Conservation (phyloP, 1,284 basidiomycete genomes). For the Gomphus bonarii region DNA sequence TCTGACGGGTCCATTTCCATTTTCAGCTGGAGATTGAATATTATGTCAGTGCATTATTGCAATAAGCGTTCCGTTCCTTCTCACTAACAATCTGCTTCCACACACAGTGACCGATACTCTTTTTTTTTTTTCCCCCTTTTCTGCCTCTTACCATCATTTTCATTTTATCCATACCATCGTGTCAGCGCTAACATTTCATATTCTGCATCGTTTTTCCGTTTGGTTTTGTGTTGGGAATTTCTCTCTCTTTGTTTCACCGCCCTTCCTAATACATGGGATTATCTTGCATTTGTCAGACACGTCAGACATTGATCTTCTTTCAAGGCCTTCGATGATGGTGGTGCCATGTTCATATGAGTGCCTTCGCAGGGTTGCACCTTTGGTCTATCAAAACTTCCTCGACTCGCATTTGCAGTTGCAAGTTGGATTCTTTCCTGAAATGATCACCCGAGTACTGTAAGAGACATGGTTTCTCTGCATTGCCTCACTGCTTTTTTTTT, state of each 20-base stretch:
- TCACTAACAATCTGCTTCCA: not conserved
- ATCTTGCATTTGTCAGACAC: not conserved
- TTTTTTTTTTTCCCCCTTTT: not conserved
- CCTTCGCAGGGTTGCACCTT: no score
- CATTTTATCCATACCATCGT: not conserved
- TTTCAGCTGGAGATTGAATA: slow-evolving; percentile 69
- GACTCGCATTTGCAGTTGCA: no score
- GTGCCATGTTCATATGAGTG: no score
- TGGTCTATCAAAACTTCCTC: no score
- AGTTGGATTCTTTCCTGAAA: no score
- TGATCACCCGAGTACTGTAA: no score
- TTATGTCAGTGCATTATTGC: slow-evolving; percentile 31
- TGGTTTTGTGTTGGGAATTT: not conserved
- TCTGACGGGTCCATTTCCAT: not conserved
- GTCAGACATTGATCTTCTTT: no score
- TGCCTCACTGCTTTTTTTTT: no score
- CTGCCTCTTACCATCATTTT: not conserved
- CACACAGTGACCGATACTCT: not conserved
- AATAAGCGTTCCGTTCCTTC: not conserved
- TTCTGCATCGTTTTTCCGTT: not conserved
- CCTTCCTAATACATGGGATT: not conserved
- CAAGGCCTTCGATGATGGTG: no score
- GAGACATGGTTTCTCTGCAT: no score
- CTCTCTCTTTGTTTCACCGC: not conserved
- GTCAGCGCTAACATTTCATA: not conserved